Evolutionary conservation across 2,329 filamentous ascomycete genomes (phyloP).

Genomic region (Talaromyces islandicus): DNA sequence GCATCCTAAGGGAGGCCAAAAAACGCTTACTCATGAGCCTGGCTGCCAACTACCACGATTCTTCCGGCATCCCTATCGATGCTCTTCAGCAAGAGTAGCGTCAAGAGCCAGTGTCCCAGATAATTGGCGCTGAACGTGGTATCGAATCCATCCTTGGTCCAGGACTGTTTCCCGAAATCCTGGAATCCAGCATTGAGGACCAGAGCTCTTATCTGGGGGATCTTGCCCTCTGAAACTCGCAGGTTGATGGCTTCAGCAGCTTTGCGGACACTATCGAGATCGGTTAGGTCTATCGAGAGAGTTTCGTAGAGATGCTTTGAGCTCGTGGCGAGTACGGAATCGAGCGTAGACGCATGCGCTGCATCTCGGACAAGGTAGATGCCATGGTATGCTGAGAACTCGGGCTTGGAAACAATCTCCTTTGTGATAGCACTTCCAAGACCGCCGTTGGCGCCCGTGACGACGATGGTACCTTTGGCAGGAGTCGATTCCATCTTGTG

Average conservation of each 20-base stretch:
- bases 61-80: conserved; percentile 14
- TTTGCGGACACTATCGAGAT: conserved; percentile 9
- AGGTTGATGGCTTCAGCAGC: conserved; percentile 13
- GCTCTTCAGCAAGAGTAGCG: conserved; percentile 16
- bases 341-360: not conserved
- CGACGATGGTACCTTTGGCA: conserved; percentile 1
- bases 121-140: conserved; percentile 16
- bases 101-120: conserved; percentile 16
- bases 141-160: conserved; percentile 14
- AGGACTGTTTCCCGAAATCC: conserved; percentile 14
- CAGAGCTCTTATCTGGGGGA: conserved; percentile 34
- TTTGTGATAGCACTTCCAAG: conserved; percentile 1
- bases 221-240: conserved; percentile 17
- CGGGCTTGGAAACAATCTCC: conserved; percentile 13
- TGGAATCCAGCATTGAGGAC: conserved; percentile 29
- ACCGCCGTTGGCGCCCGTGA: conserved; percentile 6
- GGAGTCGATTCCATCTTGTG: conserved; percentile 1
- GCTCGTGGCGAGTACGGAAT: no score
- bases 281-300: conserved; percentile 8
- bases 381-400: conserved; percentile 14
- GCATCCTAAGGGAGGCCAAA: no score
- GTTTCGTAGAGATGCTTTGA: no score
- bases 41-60: conserved; percentile 15
- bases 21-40: conserved; percentile 12
- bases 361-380: conserved; percentile 15